Evolutionary conservation across 2,329 filamentous ascomycete species (phyloP).

Genomic region (Gnomoniopsis smithogilvyi): DNA sequence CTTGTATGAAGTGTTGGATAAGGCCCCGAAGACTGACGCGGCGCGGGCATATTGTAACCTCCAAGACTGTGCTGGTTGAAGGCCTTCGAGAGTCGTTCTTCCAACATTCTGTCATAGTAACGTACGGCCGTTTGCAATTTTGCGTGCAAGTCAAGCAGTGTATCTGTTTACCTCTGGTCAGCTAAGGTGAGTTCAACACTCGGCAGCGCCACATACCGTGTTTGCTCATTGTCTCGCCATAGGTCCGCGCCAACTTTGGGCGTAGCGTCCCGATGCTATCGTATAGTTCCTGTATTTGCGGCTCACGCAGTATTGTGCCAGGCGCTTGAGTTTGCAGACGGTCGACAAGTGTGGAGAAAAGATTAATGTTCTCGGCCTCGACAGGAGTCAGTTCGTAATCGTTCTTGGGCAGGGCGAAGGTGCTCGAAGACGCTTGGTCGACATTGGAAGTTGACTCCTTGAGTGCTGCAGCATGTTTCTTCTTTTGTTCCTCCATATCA

Average conservation of each 20-base stretch:
- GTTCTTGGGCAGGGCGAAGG: slow-evolving; percentile 70
- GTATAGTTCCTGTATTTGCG: slow-evolving; percentile 96
- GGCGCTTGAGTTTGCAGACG: slow-evolving; percentile 91
- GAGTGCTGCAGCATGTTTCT: slow-evolving; percentile 77
- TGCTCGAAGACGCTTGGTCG: slow-evolving; percentile 44
- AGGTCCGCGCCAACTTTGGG: slow-evolving; percentile 90
- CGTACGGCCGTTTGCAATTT: slow-evolving; percentile 95
- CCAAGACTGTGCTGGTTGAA: slow-evolving; percentile 78
- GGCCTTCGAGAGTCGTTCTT: slow-evolving; percentile 88
- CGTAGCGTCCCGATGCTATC: slow-evolving; percentile 92
- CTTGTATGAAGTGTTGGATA: slow-evolving; percentile 69
- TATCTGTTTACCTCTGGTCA: slow-evolving; percentile 61
- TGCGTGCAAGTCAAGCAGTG: slow-evolving; percentile 86
- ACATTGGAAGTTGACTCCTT: slow-evolving; percentile 63
- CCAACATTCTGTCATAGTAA: slow-evolving; percentile 97
- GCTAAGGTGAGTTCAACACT: slow-evolving; percentile 14
- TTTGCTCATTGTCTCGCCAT: slow-evolving; percentile 99
- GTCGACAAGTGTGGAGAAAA: slow-evolving; percentile 92
- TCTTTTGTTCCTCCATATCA: slow-evolving; percentile 98
- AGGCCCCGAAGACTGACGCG: slow-evolving; percentile 53
- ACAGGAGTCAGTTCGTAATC: slow-evolving; percentile 92
- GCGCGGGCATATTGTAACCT: slow-evolving; percentile 56
- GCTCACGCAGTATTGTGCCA: slow-evolving; percentile 92
- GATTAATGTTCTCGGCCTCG: slow-evolving; percentile 95
- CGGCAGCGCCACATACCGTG: slow-evolving; percentile 64